Conservation (phyloP, 306 rosid genomes). For the Trichosanthes cucumerina region DNA sequence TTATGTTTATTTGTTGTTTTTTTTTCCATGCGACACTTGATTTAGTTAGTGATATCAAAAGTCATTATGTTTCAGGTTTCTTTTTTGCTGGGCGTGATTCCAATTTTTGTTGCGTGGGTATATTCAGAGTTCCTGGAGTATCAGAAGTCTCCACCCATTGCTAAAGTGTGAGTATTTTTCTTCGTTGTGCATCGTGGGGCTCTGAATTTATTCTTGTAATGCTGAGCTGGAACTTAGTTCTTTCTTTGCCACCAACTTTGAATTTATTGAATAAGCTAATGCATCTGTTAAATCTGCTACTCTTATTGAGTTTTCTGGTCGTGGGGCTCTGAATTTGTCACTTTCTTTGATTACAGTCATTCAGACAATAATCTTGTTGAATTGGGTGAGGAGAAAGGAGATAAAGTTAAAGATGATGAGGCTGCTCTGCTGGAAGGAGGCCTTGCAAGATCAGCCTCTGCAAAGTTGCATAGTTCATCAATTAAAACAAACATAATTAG, state of each 20-base stretch:
- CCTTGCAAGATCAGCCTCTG: slow-evolving; percentile 70
- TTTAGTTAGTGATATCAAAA: not conserved
- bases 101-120: slow-evolving; percentile 80
- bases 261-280: not conserved
- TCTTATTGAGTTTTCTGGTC: slow-evolving; percentile 10
- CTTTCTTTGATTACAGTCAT: slow-evolving; percentile 48
- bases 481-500: slow-evolving; percentile 72
- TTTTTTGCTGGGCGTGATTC: slow-evolving; percentile 75
- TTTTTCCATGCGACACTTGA: not conserved
- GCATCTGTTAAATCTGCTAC: not conserved
- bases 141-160: slow-evolving; percentile 47
- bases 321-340: slow-evolving; percentile 10
- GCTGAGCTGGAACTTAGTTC: not conserved
- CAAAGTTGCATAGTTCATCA: slow-evolving; percentile 45
- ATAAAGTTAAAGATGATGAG: slow-evolving; percentile 64
- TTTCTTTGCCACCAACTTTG: not conserved
- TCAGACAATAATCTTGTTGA: slow-evolving; percentile 80
- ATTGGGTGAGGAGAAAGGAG: slow-evolving; percentile 59
- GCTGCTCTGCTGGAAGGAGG: slow-evolving; percentile 85
- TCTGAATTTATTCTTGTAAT: not conserved
- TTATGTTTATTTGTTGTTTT: not conserved
- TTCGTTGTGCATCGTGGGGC: not conserved
- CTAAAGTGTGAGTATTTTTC: slow-evolving; percentile 66
- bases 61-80: slow-evolving; percentile 52
- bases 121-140: slow-evolving; percentile 89